These are phyloP conservation scores for Cryphonectria naterciae DNA, from an alignment of 2,329 filamentous ascomycete species.

Conservation along the genomic window DNA sequence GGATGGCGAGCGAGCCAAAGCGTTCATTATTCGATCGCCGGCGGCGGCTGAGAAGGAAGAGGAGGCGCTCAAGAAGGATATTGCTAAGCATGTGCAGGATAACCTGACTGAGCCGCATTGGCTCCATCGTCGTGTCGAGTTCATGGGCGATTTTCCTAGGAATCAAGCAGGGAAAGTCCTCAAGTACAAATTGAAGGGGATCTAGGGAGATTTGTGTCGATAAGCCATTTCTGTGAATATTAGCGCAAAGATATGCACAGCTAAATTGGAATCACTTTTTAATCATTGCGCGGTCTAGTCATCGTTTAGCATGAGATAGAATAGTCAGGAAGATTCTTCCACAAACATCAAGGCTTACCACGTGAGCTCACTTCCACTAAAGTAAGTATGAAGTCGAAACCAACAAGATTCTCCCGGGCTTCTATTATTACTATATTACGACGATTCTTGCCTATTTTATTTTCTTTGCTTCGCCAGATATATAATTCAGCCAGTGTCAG, in stretches of 20 bases:
- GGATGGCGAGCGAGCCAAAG: background rate
- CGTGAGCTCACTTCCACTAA: too few relatives aligned
- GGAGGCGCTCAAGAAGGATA: background rate
- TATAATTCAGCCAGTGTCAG: too few relatives aligned
- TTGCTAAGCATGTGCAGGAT: background rate
- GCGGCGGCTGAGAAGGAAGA: background rate
- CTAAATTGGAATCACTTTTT: background rate
- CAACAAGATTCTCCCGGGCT: too few relatives aligned
- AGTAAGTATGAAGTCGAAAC: too few relatives aligned
- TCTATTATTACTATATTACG: too few relatives aligned
- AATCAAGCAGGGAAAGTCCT: background rate
- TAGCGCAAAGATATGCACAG: too few relatives aligned
- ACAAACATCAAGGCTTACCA: background rate
- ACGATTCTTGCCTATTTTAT: too few relatives aligned
- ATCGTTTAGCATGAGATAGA: background rate
- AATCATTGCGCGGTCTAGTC: background rate
- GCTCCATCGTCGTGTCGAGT: background rate
- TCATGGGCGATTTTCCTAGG: background rate
- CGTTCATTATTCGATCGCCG: background rate
- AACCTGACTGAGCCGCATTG: background rate
- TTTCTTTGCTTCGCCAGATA: too few relatives aligned
- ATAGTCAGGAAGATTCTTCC: background rate
- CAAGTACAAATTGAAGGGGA: background rate
- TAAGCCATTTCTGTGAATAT: background rate
- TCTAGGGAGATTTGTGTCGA: too few relatives aligned